Evolutionary conservation across 1,139 yeast species (phyloP).

Genomic region (Zygoascus sp.): DNA sequence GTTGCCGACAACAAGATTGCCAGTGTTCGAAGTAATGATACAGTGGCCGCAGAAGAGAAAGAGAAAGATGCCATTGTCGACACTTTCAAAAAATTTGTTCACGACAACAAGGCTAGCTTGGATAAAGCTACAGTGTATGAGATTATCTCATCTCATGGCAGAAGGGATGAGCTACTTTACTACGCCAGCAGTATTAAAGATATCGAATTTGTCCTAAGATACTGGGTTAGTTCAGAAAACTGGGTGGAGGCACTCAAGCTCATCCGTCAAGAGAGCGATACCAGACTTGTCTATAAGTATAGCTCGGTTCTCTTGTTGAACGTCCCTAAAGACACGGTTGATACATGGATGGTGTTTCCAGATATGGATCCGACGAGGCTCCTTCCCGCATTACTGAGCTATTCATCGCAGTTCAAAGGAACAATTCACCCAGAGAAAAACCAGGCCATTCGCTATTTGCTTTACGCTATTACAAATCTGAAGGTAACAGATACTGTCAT

Average conservation of each 20-base stretch:
- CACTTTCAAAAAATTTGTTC: slow-evolving; percentile 50
- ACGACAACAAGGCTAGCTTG: slow-evolving; percentile 44
- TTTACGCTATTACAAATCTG: slow-evolving; percentile 53
- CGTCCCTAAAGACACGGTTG: slow-evolving; percentile 64
- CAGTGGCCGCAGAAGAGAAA: slow-evolving; percentile 5
- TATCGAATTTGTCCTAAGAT: slow-evolving; percentile 59
- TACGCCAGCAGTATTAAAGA: slow-evolving; percentile 71
- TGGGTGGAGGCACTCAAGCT: slow-evolving; percentile 72
- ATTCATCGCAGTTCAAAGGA: slow-evolving; percentile 43
- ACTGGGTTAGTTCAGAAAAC: slow-evolving; percentile 61
- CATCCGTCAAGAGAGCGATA: slow-evolving; percentile 48
- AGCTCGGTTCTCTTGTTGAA: slow-evolving; percentile 66
- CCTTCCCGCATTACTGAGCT: slow-evolving; percentile 70
- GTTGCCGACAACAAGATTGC: slow-evolving; percentile 42
- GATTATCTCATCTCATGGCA: slow-evolving; percentile 61
- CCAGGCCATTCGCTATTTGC: slow-evolving; percentile 62
- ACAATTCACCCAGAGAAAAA: slow-evolving; percentile 37
- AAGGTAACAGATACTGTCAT: slow-evolving; percentile 48
- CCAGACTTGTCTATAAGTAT: slow-evolving; percentile 55
- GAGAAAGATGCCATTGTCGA: slow-evolving; percentile 12
- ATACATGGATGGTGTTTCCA: slow-evolving; percentile 66
- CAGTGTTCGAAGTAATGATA: slow-evolving; percentile 22
- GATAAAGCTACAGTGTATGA: slow-evolving; percentile 70
- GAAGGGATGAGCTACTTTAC: slow-evolving; percentile 56
- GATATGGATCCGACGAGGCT: slow-evolving; percentile 55